These are phyloP conservation scores for Linanthus parryae DNA, from an alignment of 148 eudicot genomes.

Conservation along the genomic window DNA sequence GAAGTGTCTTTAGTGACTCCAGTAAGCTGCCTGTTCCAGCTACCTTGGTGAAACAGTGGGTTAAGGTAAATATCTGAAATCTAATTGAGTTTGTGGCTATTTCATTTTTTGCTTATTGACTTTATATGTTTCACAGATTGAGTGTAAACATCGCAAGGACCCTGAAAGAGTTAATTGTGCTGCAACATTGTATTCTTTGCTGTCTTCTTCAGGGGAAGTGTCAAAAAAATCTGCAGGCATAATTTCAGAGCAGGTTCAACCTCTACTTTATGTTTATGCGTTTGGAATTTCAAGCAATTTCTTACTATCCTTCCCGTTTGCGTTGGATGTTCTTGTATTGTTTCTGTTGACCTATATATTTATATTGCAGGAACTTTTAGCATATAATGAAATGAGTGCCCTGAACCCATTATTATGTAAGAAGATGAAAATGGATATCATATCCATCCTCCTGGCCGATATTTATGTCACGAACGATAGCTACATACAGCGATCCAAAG, in stretches of 20 bases:
- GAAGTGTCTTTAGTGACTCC: slow-evolving; percentile 32
- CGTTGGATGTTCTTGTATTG: no score
- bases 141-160: slow-evolving; percentile 36
- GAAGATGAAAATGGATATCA: slow-evolving; percentile 56
- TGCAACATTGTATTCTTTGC: slow-evolving; percentile 35
- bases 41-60: slow-evolving; percentile 70
- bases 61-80: slow-evolving; percentile 51
- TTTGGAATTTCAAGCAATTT: no score
- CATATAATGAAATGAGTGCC: slow-evolving; percentile 48
- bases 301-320: no score
- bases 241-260: slow-evolving; percentile 72
- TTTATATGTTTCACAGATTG: slow-evolving; percentile 38
- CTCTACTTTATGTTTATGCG: no score
- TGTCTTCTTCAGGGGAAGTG: slow-evolving; percentile 35
- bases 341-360: slow-evolving; percentile 8
- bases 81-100: slow-evolving; percentile 4
- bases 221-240: slow-evolving; percentile 39
- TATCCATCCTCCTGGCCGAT: slow-evolving; percentile 48
- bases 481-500: slow-evolving; percentile 34
- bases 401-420: slow-evolving; percentile 45
- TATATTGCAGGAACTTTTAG: slow-evolving; percentile 56
- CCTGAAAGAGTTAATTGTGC: slow-evolving; percentile 21
- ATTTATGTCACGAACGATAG: slow-evolving; percentile 37
- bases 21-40: slow-evolving; percentile 48
- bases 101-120: slow-evolving; percentile 9